These are phyloP conservation scores for Globisporangium alternatum DNA, from an alignment of 352 stramenopile genomes.

Conservation along the genomic window DNA sequence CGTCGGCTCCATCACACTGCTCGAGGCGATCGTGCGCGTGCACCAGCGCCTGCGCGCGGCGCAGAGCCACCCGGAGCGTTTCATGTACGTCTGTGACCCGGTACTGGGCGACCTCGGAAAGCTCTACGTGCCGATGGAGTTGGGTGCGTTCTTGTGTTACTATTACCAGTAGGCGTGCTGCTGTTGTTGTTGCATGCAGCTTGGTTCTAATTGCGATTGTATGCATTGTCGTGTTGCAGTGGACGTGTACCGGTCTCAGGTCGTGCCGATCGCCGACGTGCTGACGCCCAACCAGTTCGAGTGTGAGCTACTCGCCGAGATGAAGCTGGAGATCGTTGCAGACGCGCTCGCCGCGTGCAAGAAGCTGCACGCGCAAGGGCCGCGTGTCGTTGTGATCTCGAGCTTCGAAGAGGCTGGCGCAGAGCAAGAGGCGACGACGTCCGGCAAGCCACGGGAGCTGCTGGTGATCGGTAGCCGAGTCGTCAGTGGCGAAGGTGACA, in stretches of 20 bases:
- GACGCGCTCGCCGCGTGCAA: conserved; percentile 70
- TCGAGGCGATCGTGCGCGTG: conserved; percentile 69
- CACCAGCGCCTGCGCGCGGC: conserved; percentile 54
- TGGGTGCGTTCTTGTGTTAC: conserved; percentile 39
- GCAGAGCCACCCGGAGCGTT: conserved; percentile 39
- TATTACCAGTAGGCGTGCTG: not conserved
- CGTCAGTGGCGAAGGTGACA: conserved; percentile 3
- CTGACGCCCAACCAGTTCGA: conserved; percentile 87
- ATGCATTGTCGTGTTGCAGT: conserved; percentile 33
- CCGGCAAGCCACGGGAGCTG: conserved; percentile 34
- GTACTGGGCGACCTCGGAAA: conserved; percentile 80
- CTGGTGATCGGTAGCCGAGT: conserved; percentile 70
- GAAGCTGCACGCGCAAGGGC: conserved; percentile 68
- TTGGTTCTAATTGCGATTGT: conserved; percentile 9
- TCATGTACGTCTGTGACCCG: conserved; percentile 83
- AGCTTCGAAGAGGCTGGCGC: conserved; percentile 61
- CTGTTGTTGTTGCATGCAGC: not conserved
- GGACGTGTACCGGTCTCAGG: conserved; percentile 70
- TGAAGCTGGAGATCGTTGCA: conserved; percentile 58
- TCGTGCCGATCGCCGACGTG: conserved; percentile 81
- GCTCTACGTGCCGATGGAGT: conserved; percentile 77
- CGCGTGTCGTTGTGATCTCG: conserved; percentile 78
- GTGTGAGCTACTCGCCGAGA: conserved; percentile 74
- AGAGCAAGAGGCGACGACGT: conserved; percentile 32
- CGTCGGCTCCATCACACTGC: conserved; percentile 63